Percentiles rank a stretch among this genome's conserved stretches.
These are phyloP conservation scores for Russula sp. DNA, from an alignment of 768 basidiomycete genomes.

Conservation along the genomic window DNA sequence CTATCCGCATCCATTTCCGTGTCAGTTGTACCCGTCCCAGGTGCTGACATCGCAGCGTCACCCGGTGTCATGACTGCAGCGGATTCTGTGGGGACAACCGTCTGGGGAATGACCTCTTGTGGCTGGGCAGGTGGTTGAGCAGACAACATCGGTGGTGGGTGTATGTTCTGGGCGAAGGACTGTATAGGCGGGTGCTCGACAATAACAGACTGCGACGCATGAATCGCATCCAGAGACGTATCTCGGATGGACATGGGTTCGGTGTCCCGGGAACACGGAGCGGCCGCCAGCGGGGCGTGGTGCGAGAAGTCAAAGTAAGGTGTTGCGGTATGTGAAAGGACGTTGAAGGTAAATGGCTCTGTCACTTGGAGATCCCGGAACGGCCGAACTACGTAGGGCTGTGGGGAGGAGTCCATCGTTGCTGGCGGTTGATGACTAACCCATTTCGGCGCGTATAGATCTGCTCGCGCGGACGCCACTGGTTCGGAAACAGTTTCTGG, in stretches of 20 bases:
- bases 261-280: background rate
- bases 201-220: background rate
- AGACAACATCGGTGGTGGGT: background rate
- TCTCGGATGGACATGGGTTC: background rate
- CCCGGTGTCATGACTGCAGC: background rate
- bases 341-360: background rate
- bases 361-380: background rate
- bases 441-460: background rate
- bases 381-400: background rate
- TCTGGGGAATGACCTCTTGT: background rate
- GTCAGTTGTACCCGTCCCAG: background rate
- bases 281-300: background rate
- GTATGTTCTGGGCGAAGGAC: background rate
- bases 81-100: background rate
- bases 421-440: background rate
- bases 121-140: background rate
- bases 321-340: background rate
- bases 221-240: background rate
- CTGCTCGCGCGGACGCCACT: background rate
- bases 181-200: background rate
- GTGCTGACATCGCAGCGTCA: background rate
- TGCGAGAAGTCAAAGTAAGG: constrained; percentile 5
- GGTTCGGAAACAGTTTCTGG: background rate
- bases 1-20: background rate
- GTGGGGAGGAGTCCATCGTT: background rate